phyloP scores from a whole-genome alignment of 179 eudicot genomes.

The Pouteria campechiana region DNA sequence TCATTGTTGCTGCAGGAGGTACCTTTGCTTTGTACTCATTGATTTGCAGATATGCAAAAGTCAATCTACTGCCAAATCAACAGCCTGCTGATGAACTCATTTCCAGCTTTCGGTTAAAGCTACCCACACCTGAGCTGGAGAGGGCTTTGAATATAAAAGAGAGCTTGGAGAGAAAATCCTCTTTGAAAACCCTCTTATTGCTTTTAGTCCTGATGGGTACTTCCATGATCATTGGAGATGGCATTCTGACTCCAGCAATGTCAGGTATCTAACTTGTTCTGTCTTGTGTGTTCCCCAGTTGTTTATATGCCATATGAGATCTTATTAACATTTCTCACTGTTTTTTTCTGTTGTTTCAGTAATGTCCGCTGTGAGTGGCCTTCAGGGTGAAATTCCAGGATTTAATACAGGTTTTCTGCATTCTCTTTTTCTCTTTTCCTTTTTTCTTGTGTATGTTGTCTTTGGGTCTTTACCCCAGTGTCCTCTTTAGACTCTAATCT shows the following conservation, averaged over 20 bases:
- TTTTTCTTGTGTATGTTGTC: no score
- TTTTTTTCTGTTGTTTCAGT: constrained; percentile 48
- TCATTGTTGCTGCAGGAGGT: constrained; percentile 54
- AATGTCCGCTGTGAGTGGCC: constrained; percentile 97
- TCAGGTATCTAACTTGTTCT: constrained; percentile 44
- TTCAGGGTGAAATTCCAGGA: constrained; percentile 70
- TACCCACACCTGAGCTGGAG: constrained; percentile 90
- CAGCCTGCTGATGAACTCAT: constrained; percentile 79
- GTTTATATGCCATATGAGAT: no score
- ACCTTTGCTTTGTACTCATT: constrained; percentile 89
- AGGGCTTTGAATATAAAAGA: constrained; percentile 83
- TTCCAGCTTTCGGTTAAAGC: constrained; percentile 78
- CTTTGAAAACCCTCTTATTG: constrained; percentile 51
- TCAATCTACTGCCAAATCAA: constrained; percentile 78
- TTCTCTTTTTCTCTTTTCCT: no score
- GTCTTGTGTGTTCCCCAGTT: no score
- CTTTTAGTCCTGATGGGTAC: constrained; percentile 84
- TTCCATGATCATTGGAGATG: constrained; percentile 91
- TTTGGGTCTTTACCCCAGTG: no score
- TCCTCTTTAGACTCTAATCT: no score
- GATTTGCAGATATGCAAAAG: constrained; percentile 76
- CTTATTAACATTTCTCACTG: no score
- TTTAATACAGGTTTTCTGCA: constrained; percentile 79
- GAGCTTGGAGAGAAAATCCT: constrained; percentile 45
- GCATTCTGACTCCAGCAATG: constrained; percentile 91